Evolutionary conservation across 1,284 basidiomycete genomes (phyloP).

Genomic region (Peniophora sp.): DNA sequence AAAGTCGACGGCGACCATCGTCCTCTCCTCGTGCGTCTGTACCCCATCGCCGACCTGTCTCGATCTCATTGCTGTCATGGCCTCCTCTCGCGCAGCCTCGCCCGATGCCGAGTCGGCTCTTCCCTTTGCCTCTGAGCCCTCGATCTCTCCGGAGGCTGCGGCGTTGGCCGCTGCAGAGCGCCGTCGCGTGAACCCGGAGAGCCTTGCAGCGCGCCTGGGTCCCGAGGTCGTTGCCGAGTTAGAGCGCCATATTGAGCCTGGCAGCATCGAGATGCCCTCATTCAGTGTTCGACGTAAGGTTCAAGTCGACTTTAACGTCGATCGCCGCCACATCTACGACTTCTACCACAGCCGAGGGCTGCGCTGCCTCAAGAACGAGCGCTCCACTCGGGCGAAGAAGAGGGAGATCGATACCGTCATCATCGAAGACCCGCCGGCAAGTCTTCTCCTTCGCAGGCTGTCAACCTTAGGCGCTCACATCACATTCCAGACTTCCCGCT

Average conservation of each 20-base stretch:
- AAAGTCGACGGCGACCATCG: slow-evolving; percentile 1
- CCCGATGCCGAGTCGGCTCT: not conserved
- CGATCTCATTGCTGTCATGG: too few species aligned
- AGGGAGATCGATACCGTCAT: slow-evolving; percentile 22
- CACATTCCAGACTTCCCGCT: not conserved
- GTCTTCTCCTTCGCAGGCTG: slow-evolving; percentile 9
- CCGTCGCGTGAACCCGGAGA: slow-evolving; percentile 32
- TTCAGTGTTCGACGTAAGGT: slow-evolving; percentile 61
- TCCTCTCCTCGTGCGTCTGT: slow-evolving; percentile 1
- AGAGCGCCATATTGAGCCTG: slow-evolving; percentile 56
- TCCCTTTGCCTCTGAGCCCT: not conserved
- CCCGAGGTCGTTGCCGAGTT: slow-evolving; percentile 60
- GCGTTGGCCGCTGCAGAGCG: slow-evolving; percentile 11
- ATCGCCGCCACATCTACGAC: slow-evolving; percentile 68
- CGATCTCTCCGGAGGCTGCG: not conserved
- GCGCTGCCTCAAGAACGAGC: slow-evolving; percentile 15
- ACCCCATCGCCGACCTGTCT: too few species aligned
- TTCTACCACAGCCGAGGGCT: slow-evolving; percentile 63
- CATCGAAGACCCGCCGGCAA: slow-evolving; percentile 1
- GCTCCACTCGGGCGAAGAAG: slow-evolving; percentile 14
- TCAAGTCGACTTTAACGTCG: slow-evolving; percentile 58
- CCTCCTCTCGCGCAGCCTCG: too few species aligned
- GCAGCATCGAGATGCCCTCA: slow-evolving; percentile 61
- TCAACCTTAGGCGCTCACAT: not conserved
- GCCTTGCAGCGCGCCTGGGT: slow-evolving; percentile 54